Evolutionary conservation across 331 rosid species (phyloP).

Genomic region (Erythrophleum ivorense): DNA sequence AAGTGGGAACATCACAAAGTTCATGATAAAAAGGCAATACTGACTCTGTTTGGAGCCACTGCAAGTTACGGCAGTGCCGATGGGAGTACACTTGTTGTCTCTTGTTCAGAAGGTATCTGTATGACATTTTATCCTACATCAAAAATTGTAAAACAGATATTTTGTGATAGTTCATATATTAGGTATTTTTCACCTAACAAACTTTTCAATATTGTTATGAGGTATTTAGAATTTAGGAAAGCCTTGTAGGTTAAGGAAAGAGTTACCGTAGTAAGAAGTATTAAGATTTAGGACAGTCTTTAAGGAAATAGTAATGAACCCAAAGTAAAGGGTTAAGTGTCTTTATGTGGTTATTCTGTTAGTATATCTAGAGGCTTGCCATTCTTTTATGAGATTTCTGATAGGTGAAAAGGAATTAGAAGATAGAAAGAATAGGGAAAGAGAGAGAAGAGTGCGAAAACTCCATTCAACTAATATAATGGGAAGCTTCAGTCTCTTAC

Average conservation of each 20-base stretch:
- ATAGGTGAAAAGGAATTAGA: no score
- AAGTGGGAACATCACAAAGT: conserved; percentile 91
- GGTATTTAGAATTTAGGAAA: neutral
- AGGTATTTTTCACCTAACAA: conserved; percentile 28
- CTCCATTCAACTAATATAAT: no score
- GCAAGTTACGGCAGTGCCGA: conserved; percentile 94
- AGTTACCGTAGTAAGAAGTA: neutral
- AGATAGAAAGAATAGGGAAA: no score
- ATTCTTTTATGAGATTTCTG: neutral
- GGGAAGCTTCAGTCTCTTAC: no score
- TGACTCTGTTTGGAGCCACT: conserved; percentile 75
- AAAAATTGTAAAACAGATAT: neutral
- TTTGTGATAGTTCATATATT: conserved; percentile 26
- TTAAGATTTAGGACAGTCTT: neutral
- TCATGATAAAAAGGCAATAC: conserved; percentile 76
- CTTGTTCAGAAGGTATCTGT: conserved; percentile 93
- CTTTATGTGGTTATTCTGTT: neutral
- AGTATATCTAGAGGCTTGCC: neutral
- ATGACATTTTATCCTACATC: conserved; percentile 14
- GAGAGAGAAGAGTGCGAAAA: no score
- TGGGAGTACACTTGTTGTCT: conserved; percentile 86
- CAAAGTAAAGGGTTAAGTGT: neutral
- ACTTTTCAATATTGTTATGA: neutral
- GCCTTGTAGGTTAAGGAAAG: neutral
- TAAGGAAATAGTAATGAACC: neutral